phyloP scores from a whole-genome alignment of 768 basidiomycete species.

The Boletus sensibilis region DNA sequence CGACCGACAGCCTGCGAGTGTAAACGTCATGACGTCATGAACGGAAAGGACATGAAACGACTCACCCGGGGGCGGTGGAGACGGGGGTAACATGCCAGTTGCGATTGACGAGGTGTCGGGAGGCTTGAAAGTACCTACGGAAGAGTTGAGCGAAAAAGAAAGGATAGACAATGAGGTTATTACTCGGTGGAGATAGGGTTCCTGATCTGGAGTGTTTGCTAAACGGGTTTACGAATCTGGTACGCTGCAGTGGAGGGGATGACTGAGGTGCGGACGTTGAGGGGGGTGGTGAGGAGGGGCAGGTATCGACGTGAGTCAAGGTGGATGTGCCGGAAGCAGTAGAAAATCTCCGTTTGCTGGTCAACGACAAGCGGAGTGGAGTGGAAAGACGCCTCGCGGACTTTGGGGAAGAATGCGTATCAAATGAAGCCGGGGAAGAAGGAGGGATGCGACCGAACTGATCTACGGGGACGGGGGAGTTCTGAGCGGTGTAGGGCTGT shows the following conservation, averaged over 20 bases:
- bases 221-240: slow-evolving; percentile 18
- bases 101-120: neutral
- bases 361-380: slow-evolving; percentile 8
- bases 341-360: slow-evolving; percentile 8
- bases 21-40: neutral
- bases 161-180: neutral
- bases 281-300: neutral
- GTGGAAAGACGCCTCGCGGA: neutral
- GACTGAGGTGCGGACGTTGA: neutral
- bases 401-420: neutral
- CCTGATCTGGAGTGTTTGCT: slow-evolving; percentile 16
- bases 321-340: neutral
- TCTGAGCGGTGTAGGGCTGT: neutral
- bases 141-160: neutral
- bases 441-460: slow-evolving; percentile 5
- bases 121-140: slow-evolving; percentile 6
- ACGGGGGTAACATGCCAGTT: neutral
- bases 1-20: slow-evolving; percentile 6
- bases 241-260: slow-evolving; percentile 8
- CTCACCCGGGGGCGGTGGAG: slow-evolving; percentile 1
- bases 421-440: neutral
- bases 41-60: neutral
- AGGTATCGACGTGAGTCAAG: neutral
- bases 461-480: neutral
- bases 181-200: slow-evolving; percentile 19